Conservation (phyloP, 2,329 filamentous ascomycete species). For the Helicocarpus griseus region DNA sequence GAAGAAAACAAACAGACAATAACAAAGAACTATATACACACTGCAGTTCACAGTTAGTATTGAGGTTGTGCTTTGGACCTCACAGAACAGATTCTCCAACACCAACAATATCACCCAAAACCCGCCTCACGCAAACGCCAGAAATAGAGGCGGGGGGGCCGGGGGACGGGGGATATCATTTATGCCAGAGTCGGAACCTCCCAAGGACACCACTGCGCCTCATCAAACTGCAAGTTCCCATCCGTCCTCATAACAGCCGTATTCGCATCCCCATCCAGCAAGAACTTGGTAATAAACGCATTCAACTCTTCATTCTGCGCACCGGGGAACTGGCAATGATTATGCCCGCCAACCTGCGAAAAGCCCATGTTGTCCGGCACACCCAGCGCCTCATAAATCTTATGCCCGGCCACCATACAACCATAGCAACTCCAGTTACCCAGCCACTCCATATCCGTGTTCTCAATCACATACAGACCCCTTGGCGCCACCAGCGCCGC, state of each 20-base stretch:
- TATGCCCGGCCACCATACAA: slow-evolving; percentile 47
- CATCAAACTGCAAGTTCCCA: slow-evolving; percentile 26
- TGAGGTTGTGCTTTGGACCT: too few species aligned
- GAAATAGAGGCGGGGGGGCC: too few species aligned
- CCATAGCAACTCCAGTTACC: slow-evolving; percentile 47
- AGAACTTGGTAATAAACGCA: slow-evolving; percentile 48
- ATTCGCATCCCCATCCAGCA: slow-evolving; percentile 28
- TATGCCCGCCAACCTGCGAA: slow-evolving; percentile 45
- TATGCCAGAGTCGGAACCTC: slow-evolving; percentile 19
- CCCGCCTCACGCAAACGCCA: too few species aligned
- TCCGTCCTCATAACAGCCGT: slow-evolving; percentile 20
- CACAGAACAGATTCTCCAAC: too few species aligned
- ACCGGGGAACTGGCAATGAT: slow-evolving; percentile 48
- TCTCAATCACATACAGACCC: slow-evolving; percentile 48
- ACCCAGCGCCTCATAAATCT: slow-evolving; percentile 47
- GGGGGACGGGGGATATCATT: too few species aligned
- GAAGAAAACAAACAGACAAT: too few species aligned
- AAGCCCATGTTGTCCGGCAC: slow-evolving; percentile 49
- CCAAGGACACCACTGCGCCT: slow-evolving; percentile 36
- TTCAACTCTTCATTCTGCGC: slow-evolving; percentile 44
- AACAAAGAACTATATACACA: too few species aligned
- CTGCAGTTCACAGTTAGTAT: too few species aligned
- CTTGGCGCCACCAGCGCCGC: slow-evolving; percentile 48
- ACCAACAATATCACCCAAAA: too few species aligned
- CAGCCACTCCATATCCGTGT: slow-evolving; percentile 50